Evolutionary conservation across 2,329 filamentous ascomycete genomes (phyloP), one percentile per base, ranked within the genome.

Genomic region (Aspergillus niger): DNA sequence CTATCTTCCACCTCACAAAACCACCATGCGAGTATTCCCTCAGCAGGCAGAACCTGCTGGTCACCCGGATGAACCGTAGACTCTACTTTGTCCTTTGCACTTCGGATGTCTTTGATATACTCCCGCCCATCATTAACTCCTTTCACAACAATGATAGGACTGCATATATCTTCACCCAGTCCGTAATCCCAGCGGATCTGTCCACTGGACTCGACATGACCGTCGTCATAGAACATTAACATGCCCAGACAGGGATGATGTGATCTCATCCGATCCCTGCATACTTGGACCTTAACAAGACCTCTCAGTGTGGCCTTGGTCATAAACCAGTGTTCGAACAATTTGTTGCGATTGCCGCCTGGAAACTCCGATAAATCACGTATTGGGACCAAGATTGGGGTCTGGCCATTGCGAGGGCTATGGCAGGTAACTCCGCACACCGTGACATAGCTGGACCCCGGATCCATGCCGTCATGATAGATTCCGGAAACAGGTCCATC

Each of bases 401-500:
- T 5, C 17, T 24, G 36, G 39, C 15, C 26, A 11, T 24, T 2
- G 11, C 11, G 11, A 11, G 43, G 32, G 49, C 15, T 17, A 59
- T 55, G 48, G 52, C 63, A 63, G 41, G 62, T 65, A n/a, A 66
- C 62, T n/a, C 65, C 65, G 17, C 61, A 2, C 5, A 43, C 52
- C 2, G 47, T 50, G 39, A 63, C 56, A 32, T n/a, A 32, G 47
- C 3, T 13, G 2, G 11, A 30, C 3, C 10, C 17, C 24, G 55
- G 58, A 39, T 64, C 58, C 24, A 60, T 28, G 38, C 62, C 55
- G 53, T 64, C 28, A 50, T 67, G 56, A 50, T 65, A 60, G 15
- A 67, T 54, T 1, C 65, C 63, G 11, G 62, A 61, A 55, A 67
- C 57, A 44, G 49, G 36, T 49, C 63, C 56, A 32, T 65, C 56